Base-by-base conservation (phyloP, 139 green algal species). In the Chlamydomonas applanata region DNA sequence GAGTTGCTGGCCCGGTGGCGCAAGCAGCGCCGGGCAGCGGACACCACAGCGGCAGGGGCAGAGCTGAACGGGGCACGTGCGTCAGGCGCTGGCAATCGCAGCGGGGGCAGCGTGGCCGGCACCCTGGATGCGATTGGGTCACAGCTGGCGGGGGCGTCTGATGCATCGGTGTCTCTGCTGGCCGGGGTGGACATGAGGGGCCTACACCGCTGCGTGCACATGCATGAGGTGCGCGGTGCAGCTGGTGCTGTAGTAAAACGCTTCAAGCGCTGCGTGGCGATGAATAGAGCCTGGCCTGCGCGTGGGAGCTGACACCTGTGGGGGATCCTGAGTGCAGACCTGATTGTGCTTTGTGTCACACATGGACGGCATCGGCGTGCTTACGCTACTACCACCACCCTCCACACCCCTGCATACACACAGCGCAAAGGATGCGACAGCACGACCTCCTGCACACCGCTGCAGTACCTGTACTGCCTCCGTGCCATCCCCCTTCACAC, bases 131-230 rank as follows among this genome's bases (percentile, higher is more conserved):
- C 46, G 35, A 32, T 34, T 20, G 49, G 25, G 52, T n/a, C 46
- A 7, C 40, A n/a, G 17, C 29, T 74, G 69, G n/a, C 19, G 35
- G 30, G 53, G 2, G 70, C 70, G 36, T 27, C 24, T 53, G 70
- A 67, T 4, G 40, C 40, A 11, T 49, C 40, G 7, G 52, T 35
- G 29, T 34, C 79, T 60, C 65, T 87, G 32, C 60, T 93, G 64
- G 73, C 83, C 1, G 73, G 75, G 9, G 65, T 93, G 35, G 83
- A 94, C 76, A 89, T 94, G 86, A 56, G 61, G 5, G 83, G 82
- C 1, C 73, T 93, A 33, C 81, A 89, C 69, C 57, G 73, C 29
- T 80, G 54, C 19, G 33, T 66, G 36, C 64, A 71, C 36, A 34
- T 71, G 30, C 64, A 71, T 33, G 46, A 71, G 64, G 64, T 71